Evolutionary conservation across 345 rosid genomes (phyloP).

Genomic region (Aethionema arabicum): DNA sequence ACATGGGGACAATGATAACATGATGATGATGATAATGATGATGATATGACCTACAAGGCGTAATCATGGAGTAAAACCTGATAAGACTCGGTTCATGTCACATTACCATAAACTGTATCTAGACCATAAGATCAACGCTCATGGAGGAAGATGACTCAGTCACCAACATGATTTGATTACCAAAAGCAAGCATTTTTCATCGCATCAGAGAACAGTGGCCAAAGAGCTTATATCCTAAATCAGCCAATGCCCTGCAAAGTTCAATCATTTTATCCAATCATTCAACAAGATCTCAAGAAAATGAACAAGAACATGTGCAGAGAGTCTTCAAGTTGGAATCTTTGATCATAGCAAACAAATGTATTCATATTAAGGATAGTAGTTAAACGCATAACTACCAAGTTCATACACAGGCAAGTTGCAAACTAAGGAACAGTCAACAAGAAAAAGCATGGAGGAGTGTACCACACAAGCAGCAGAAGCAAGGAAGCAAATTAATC

Average conservation of each 20-base stretch:
- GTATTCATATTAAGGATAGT: neutral
- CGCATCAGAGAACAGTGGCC: neutral
- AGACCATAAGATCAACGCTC: slow-evolving; percentile 19
- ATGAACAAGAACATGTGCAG: slow-evolving; percentile 4
- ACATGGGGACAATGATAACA: slow-evolving; percentile 17
- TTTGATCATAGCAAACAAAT: slow-evolving; percentile 26
- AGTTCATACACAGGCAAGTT: slow-evolving; percentile 21
- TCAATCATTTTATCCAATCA: slow-evolving; percentile 2
- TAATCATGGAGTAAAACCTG: neutral
- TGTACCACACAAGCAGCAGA: slow-evolving; percentile 2
- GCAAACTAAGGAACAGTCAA: slow-evolving; percentile 18
- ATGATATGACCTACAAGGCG: slow-evolving; percentile 10
- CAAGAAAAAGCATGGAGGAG: slow-evolving; percentile 20
- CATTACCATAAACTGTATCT: slow-evolving; percentile 13
- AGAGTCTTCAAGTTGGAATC: slow-evolving; percentile 2
- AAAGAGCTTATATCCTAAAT: neutral
- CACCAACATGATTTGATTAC: slow-evolving; percentile 7
- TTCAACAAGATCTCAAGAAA: neutral
- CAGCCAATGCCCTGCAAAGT: slow-evolving; percentile 5
- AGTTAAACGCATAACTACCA: neutral
- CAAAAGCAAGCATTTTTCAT: slow-evolving; percentile 9
- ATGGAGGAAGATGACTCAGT: slow-evolving; percentile 10
- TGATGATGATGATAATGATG: slow-evolving; percentile 12
- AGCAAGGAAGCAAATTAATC: slow-evolving; percentile 40
- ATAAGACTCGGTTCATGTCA: slow-evolving; percentile 11